Conservation (phyloP, 768 basidiomycete species). For the Candolleomyces aberdarensis region DNA sequence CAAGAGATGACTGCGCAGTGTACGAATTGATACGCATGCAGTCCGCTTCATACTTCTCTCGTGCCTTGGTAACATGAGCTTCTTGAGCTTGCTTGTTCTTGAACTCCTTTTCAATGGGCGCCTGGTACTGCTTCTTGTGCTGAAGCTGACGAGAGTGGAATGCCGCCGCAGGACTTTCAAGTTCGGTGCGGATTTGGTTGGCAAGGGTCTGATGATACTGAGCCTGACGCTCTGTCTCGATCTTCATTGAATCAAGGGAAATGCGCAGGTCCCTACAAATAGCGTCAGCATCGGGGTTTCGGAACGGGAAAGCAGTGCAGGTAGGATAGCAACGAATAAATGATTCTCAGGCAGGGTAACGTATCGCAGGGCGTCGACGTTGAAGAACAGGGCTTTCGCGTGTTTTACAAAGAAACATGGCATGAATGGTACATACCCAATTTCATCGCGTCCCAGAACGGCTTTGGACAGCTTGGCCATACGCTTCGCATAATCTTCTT, state of each 20-base stretch:
- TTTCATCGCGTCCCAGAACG: slow-evolving; percentile 83
- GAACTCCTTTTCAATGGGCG: slow-evolving; percentile 83
- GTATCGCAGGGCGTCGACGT: no score
- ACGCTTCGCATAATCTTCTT: slow-evolving; percentile 93
- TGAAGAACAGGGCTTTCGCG: background rate
- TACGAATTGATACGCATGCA: slow-evolving; percentile 92
- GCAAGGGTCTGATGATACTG: slow-evolving; percentile 70
- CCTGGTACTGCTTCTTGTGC: slow-evolving; percentile 71
- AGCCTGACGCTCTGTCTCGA: slow-evolving; percentile 84
- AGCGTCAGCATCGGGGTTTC: slow-evolving; percentile 18
- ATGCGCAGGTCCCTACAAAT: slow-evolving; percentile 69
- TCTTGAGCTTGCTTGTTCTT: slow-evolving; percentile 88
- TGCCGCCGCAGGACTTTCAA: slow-evolving; percentile 61
- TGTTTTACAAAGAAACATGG: background rate
- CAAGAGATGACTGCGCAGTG: slow-evolving; percentile 85
- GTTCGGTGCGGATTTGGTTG: slow-evolving; percentile 67
- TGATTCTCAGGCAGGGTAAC: background rate
- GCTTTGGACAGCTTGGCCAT: slow-evolving; percentile 75
- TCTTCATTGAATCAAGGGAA: slow-evolving; percentile 73
- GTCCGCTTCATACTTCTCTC: slow-evolving; percentile 91
- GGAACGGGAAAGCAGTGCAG: background rate
- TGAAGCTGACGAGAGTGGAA: slow-evolving; percentile 66
- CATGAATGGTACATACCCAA: slow-evolving; percentile 64
- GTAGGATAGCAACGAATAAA: slow-evolving; percentile 1
- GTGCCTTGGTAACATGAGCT: slow-evolving; percentile 79